Evolutionary conservation across 2,329 filamentous ascomycete species (phyloP), one percentile per base, ranked within the genome.

Genomic region (Cordyceps cicadae): DNA sequence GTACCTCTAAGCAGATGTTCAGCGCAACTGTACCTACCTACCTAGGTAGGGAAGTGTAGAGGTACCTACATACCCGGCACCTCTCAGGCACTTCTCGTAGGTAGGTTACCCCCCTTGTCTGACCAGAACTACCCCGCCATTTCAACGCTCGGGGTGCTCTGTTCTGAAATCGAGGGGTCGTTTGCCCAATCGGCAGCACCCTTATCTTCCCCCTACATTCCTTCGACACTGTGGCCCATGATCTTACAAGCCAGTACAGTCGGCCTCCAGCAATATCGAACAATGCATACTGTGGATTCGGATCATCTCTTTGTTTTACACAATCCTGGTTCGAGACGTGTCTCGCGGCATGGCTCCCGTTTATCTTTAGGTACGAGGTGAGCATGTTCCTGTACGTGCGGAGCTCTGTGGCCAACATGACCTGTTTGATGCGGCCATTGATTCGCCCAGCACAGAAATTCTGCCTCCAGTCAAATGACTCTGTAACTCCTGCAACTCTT

Each of bases 61-160:
- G n/a, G n/a, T n/a, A n/a, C n/a, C n/a, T n/a, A n/a, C n/a, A n/a
- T n/a, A n/a, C n/a, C n/a, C n/a, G n/a, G n/a, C n/a, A n/a, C n/a
- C n/a, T n/a, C n/a, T n/a, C n/a, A n/a, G n/a, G n/a, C n/a, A n/a
- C n/a, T n/a, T n/a, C n/a, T n/a, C n/a, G n/a, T n/a, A n/a, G n/a
- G n/a, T n/a, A n/a, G n/a, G n/a, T n/a, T n/a, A n/a, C n/a, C n/a
- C n/a, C 37, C 37, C 8, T 2, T 41, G 37, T 9, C 37, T 15
- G 37, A 41, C 37, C 37, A 17, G 15, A 41, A 41, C 19, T 58
- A 58, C 55, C 55, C 55, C 55, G 55, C 55, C 55, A 58, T 51
- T 26, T 19, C n/a, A 45, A 45, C 19, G 41, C 17, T 7, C 7
- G 5, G 29, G 1, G 3, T 8, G 29, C 29, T 29, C 17, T 19